Evolutionary conservation across 148 eudicot genomes (phyloP), one percentile per base, ranked within the genome.

Genomic region (Rhododendron kiyosumense): DNA sequence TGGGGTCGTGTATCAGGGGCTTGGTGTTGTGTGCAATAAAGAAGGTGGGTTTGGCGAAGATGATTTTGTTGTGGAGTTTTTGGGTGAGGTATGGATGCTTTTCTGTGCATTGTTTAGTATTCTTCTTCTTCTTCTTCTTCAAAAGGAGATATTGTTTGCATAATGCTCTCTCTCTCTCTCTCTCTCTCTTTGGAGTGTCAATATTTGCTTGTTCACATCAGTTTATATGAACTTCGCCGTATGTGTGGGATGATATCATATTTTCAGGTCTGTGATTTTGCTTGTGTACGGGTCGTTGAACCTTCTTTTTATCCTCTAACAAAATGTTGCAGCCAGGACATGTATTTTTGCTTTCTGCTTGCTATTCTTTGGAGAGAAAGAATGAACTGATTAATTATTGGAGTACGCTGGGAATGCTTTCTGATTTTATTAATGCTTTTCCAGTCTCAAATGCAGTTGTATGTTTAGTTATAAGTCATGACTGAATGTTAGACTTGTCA

Each of bases 1-100:
- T 32, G 71, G 59, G 26, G 26, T 38, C 78, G 85, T 84, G 86
- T 71, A 85, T 85, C 84, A 96, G 99, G 99, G 99, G 85, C 99
- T 96, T 87, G 99, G 99, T 86, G 99, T 96, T 85, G 98, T 96
- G 78, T 96, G 99, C 90, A 91, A 95, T 89, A 96, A 94, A 90
- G 91, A 95, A 93, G 98, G 92, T 88, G 99, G 99, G 57, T 95
- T 96, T 88, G 90, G 90, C 14, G 90, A 90, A 84, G 99, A 96
- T 59, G 99, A 96, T 88, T 96, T 96, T 89, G 93, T 96, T 86
- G 99, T 96, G 84, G 99, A 96, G 86, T 96, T 96, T 86, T 82
- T 96, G 80, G 99, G 99, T 49, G 99, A 96, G 98, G 99, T 96
- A 92, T 69, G 82, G 45, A 71, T 74, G 46, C 41, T 28, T 73